Evolutionary conservation across 129 eudicot species (phyloP).

Genomic region (Centrapalus pauciflorus): DNA sequence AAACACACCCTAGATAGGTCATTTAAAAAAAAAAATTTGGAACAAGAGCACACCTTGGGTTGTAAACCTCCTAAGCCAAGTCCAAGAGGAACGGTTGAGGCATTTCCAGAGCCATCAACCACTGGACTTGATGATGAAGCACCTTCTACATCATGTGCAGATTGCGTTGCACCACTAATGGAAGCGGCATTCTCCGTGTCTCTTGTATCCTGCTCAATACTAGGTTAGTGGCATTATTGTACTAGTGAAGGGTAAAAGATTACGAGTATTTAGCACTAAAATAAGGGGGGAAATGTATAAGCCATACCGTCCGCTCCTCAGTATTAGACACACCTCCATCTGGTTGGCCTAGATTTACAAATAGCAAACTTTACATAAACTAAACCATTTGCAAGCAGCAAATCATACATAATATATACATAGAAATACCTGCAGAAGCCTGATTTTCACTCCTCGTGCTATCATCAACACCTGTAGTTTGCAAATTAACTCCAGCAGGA

Average conservation of each 20-base stretch:
- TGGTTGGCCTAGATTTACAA: constrained; percentile 36
- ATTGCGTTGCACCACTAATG: constrained; percentile 12
- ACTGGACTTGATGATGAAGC: constrained; percentile 31
- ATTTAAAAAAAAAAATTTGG: background rate
- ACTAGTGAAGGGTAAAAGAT: background rate
- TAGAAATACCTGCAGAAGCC: constrained; percentile 36
- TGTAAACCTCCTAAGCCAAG: constrained; percentile 88
- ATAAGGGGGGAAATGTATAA: background rate
- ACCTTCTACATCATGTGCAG: constrained; percentile 24
- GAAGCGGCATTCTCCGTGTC: constrained; percentile 27
- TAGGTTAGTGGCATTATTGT: constrained; percentile 6
- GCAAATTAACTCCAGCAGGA: constrained; percentile 47
- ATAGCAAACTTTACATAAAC: constrained; percentile 7
- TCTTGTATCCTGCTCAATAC: constrained; percentile 26
- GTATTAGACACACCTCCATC: constrained; percentile 27
- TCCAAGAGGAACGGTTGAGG: constrained; percentile 72
- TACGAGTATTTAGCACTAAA: background rate
- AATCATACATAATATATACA: background rate
- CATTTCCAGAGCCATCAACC: constrained; percentile 26
- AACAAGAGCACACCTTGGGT: constrained; percentile 55
- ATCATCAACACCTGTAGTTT: constrained; percentile 34
- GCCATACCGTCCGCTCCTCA: constrained; percentile 37
- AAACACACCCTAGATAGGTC: no score
- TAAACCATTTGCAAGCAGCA: background rate
- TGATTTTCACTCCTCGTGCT: constrained; percentile 40